These are phyloP conservation scores for Starmerella apis DNA, from an alignment of 805 yeast species.

Conservation along the genomic window DNA sequence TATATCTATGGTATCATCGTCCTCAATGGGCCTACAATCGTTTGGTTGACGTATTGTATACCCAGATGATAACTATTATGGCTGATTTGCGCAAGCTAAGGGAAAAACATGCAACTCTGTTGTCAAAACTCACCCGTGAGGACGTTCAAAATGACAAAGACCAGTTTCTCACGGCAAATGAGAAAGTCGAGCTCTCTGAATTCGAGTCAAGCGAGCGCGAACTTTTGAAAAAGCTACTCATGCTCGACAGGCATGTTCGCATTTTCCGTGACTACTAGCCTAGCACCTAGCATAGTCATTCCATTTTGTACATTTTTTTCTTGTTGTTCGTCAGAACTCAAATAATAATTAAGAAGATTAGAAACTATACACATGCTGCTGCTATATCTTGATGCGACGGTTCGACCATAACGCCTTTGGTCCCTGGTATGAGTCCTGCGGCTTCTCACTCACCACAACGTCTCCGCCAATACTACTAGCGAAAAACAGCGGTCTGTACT, in stretches of 20 bases:
- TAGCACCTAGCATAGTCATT: no score
- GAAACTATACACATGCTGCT: not conserved
- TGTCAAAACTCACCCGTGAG: conserved; percentile 75
- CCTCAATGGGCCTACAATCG: conserved; percentile 42
- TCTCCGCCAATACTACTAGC: conserved; percentile 46
- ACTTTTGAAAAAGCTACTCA: conserved; percentile 28
- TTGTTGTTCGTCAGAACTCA: not conserved
- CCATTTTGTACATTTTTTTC: not conserved
- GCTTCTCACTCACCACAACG: conserved; percentile 67
- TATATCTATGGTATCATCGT: conserved; percentile 66
- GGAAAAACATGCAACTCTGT: conserved; percentile 50
- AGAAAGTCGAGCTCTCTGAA: conserved; percentile 56
- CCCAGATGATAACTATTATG: conserved; percentile 39
- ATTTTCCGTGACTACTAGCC: conserved; percentile 35
- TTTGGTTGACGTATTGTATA: conserved; percentile 41
- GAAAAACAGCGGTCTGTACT: conserved; percentile 60
- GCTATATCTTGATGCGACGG: conserved; percentile 13
- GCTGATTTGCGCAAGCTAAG: conserved; percentile 35
- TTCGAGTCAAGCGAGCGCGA: conserved; percentile 34
- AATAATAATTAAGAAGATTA: not conserved
- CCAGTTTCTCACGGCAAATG: conserved; percentile 62
- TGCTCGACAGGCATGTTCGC: conserved; percentile 33
- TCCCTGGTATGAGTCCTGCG: conserved; percentile 39
- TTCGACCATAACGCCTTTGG: conserved; percentile 34
- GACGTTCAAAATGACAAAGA: conserved; percentile 79